Evolutionary conservation across 2,329 filamentous ascomycete genomes (phyloP).

Genomic region (Hypoxylon sp.): DNA sequence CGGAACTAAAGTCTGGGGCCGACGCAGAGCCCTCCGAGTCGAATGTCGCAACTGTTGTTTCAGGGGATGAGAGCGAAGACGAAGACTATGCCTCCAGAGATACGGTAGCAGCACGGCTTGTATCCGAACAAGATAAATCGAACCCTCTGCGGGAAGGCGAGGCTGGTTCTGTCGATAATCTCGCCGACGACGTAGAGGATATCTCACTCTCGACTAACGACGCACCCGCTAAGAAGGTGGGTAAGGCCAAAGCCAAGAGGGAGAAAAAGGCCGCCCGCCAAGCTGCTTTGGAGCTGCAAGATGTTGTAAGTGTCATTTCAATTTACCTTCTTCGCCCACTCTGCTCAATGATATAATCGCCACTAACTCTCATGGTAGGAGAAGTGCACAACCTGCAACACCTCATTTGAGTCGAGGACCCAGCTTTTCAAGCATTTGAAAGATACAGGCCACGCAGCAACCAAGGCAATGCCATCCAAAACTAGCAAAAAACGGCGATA

Average conservation of each 20-base stretch:
- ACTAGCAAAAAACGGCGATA: slow-evolving; percentile 51
- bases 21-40: slow-evolving; percentile 17
- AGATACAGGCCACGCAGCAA: slow-evolving; percentile 70
- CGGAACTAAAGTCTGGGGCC: slow-evolving; percentile 12
- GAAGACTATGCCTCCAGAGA: slow-evolving; percentile 60
- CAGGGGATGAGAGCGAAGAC: slow-evolving; percentile 39
- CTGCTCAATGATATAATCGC: background rate
- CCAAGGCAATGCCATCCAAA: slow-evolving; percentile 44
- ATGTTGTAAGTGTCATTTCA: slow-evolving; percentile 46
- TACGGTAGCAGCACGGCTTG: slow-evolving; percentile 54
- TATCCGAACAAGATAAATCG: slow-evolving; percentile 18
- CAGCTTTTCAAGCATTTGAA: slow-evolving; percentile 79
- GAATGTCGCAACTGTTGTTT: slow-evolving; percentile 13
- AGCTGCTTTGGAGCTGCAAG: slow-evolving; percentile 47
- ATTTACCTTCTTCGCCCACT: background rate
- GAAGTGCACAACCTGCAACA: slow-evolving; percentile 56
- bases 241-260: slow-evolving; percentile 61
- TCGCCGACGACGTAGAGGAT: slow-evolving; percentile 35
- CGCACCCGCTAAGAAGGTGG: slow-evolving; percentile 52
- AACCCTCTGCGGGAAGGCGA: slow-evolving; percentile 26
- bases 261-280: slow-evolving; percentile 58
- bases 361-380: slow-evolving; percentile 44
- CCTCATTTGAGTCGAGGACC: slow-evolving; percentile 67
- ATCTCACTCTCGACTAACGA: slow-evolving; percentile 43
- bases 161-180: slow-evolving; percentile 13